Percentiles rank a stretch among this genome's conserved stretches.
Evolutionary conservation across 1,139 yeast genomes (phyloP).

Genomic region (Yamadazyma atlantica): DNA sequence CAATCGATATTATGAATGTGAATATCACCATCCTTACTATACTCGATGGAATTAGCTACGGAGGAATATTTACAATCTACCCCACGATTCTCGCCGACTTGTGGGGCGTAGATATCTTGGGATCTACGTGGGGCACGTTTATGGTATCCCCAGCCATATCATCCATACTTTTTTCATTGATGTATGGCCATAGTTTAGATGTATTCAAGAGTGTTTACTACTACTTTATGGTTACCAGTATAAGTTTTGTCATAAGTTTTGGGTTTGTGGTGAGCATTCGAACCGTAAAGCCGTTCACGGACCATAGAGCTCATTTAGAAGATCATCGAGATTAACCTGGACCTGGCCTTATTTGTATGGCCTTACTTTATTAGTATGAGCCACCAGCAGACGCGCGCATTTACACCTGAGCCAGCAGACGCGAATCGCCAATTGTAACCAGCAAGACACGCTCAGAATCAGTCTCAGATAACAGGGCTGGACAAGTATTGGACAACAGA

Average conservation of each 20-base stretch:
- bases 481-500: too few species aligned
- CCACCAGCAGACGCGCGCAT: too few species aligned
- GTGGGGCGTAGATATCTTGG: conserved; percentile 90
- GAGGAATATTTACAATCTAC: conserved; percentile 78
- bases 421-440: not conserved
- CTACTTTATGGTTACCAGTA: conserved; percentile 36
- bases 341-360: too few species aligned
- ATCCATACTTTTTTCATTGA: conserved; percentile 64
- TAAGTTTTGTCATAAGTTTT: conserved; percentile 32
- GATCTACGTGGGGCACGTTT: conserved; percentile 91
- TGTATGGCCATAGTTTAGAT: conserved; percentile 72
- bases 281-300: not conserved
- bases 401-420: not conserved
- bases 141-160: conserved; percentile 93
- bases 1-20: conserved; percentile 6
- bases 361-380: too few species aligned
- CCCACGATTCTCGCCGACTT: conserved; percentile 80
- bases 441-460: not conserved
- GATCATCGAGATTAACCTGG: not conserved
- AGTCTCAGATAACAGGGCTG: too few species aligned
- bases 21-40: conserved; percentile 34
- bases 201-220: conserved; percentile 19
- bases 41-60: conserved; percentile 72
- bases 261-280: conserved; percentile 3
- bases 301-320: not conserved